phyloP scores from a whole-genome alignment of 805 yeast genomes.

The Saccharomyces mikatae region DNA sequence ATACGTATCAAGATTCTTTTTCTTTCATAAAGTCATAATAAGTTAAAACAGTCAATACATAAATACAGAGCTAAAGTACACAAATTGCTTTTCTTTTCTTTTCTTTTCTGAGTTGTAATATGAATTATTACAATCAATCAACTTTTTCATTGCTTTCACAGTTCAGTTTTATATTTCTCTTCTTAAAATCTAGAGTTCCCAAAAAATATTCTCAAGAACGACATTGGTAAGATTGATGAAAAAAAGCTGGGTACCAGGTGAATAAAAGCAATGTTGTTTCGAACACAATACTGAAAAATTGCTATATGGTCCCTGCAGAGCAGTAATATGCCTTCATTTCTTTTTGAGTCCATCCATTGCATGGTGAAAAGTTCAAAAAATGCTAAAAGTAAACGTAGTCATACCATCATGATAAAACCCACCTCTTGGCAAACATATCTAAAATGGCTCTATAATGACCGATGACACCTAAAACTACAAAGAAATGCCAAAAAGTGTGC shows the following conservation, averaged over 20 bases:
- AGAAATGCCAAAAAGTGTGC: conserved; percentile 91
- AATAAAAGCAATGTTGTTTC: not conserved
- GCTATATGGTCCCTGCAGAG: not conserved
- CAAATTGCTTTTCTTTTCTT: not conserved
- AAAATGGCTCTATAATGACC: conserved; percentile 80
- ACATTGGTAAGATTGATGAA: not conserved
- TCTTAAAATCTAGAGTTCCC: not conserved
- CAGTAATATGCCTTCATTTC: not conserved
- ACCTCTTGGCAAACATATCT: conserved; percentile 50
- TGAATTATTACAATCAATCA: not conserved
- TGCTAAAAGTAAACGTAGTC: not conserved
- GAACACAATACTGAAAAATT: not conserved
- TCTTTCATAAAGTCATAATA: not conserved
- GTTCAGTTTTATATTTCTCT: not conserved
- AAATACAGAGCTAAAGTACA: not conserved
- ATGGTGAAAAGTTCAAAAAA: not conserved
- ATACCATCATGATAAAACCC: conserved; percentile 10
- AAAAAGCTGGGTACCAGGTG: not conserved
- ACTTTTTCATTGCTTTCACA: not conserved
- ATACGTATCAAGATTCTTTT: not conserved
- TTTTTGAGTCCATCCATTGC: not conserved
- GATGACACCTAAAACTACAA: conserved; percentile 80
- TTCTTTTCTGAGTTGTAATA: not conserved
- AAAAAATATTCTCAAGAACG: not conserved
- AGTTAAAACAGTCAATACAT: not conserved